Base-by-base conservation (phyloP, 1,139 yeast species). In the Debaryomyces coudertii region DNA sequence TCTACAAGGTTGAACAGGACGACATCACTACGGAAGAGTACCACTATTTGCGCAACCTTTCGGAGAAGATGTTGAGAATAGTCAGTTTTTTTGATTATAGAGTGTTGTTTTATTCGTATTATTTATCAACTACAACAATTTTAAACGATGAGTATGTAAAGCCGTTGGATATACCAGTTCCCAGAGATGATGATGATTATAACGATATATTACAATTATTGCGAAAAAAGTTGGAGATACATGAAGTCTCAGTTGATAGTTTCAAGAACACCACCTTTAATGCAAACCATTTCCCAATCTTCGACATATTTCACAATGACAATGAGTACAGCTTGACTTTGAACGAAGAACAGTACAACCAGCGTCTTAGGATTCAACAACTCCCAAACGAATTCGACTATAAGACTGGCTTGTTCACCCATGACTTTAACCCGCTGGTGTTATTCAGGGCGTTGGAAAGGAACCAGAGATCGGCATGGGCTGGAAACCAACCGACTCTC, bases 41-140 rank as follows among this genome's bases (percentile, higher is more conserved):
- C 37, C 38, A 52, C 3, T 60, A 56, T 42, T 53, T 64, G 40
- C 47, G 45, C 8, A 46, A 35, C 9, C 20, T 63, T n/a, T 53
- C 59, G 6, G 54, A 48, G 27, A 62, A 62, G 42, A 50, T 67
- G 18, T 50, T 65, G 24, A 42, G 70, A 41, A 53, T 62, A 14
- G 56, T 68, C n/a, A 57, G 60, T 9, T 70, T 61, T 49, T 66
- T 66, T 48, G 68, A 69, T 47, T 53, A 55, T 43, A 55, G 75
- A 25, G 51, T 59, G 34, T 53, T 59, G 20, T 54, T 68, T 8
- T 61, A 66, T 41, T 60, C 66, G 2, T 66, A 63, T 47, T 60
- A 56, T 41, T 51, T 65, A 30, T 56, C 66, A 2, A 54, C 57
- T 1, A 46, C 41, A 5, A 53, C 64, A 1, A 65, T 58, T 0